Evolutionary conservation across 2,329 filamentous ascomycete species (phyloP).

Genomic region (Tolypocladium amazonense): DNA sequence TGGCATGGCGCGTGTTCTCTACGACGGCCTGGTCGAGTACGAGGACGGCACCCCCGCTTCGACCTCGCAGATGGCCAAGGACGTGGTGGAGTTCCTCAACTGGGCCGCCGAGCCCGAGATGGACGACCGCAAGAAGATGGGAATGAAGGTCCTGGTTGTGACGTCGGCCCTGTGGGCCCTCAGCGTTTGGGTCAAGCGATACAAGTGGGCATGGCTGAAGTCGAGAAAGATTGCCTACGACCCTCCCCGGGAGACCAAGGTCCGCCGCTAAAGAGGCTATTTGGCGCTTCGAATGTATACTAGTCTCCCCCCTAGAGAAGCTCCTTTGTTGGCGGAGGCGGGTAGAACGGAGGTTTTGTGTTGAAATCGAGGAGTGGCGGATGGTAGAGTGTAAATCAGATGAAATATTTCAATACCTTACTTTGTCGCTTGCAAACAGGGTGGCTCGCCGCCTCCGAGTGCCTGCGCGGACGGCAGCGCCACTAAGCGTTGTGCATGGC

Average conservation of each 20-base stretch:
- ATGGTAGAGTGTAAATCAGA: conserved; percentile 42
- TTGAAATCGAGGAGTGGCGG: conserved; percentile 17
- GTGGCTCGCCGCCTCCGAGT: background rate
- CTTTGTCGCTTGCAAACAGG: conserved; percentile 5
- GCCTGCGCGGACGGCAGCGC: background rate
- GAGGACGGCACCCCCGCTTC: conserved; percentile 92
- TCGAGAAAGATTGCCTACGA: conserved; percentile 86
- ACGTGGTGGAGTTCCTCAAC: conserved; percentile 97
- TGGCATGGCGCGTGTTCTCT: conserved; percentile 96
- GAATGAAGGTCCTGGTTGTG: conserved; percentile 86
- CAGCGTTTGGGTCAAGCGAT: conserved; percentile 97
- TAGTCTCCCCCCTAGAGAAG: conserved; percentile 30
- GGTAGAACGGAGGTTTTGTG: conserved; percentile 24
- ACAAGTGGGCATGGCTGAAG: conserved; percentile 98
- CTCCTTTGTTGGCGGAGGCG: conserved; percentile 32
- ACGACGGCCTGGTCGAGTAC: conserved; percentile 95
- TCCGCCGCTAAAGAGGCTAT: conserved; percentile 32
- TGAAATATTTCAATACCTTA: conserved; percentile 30
- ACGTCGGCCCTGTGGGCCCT: conserved; percentile 70
- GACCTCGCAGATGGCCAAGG: conserved; percentile 99
- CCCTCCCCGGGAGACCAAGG: conserved; percentile 51
- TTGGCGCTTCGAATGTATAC: conserved; percentile 26
- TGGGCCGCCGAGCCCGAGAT: conserved; percentile 98
- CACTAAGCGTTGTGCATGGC: background rate
- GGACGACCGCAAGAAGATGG: conserved; percentile 99